phyloP scores from a whole-genome alignment of 2,329 filamentous ascomycete genomes.

The Corynespora cassiicola region DNA sequence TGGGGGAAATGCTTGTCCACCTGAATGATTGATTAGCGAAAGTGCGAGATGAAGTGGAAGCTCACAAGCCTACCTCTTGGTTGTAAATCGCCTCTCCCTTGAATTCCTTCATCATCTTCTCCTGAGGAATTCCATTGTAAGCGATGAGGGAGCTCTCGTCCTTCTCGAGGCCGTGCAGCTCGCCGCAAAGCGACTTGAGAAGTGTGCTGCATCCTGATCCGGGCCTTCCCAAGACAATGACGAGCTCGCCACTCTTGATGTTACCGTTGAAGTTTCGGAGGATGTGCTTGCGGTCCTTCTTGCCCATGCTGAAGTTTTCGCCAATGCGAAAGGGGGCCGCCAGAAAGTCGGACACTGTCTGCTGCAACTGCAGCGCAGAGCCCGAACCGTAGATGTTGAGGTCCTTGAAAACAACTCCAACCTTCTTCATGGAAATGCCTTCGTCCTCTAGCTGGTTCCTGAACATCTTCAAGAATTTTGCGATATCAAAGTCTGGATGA shows the following conservation, averaged over 20 bases:
- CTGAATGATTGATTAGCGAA: conserved; percentile 6
- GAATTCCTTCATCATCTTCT: conserved; percentile 55
- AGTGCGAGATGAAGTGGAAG: background rate
- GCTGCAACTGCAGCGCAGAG: conserved; percentile 70
- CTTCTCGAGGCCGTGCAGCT: conserved; percentile 64
- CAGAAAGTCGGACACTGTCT: conserved; percentile 68
- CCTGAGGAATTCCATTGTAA: conserved; percentile 63
- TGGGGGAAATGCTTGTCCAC: conserved; percentile 63
- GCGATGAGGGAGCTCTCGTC: conserved; percentile 61
- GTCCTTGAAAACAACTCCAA: conserved; percentile 69
- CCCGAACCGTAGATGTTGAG: conserved; percentile 72
- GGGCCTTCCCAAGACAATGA: conserved; percentile 55
- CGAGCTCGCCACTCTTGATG: conserved; percentile 57
- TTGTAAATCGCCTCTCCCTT: conserved; percentile 55
- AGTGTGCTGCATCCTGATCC: conserved; percentile 70
- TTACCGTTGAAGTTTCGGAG: conserved; percentile 61
- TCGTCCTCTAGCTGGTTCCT: conserved; percentile 61
- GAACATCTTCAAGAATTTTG: conserved; percentile 59
- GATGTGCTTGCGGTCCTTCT: conserved; percentile 61
- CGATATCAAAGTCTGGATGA: conserved; percentile 59
- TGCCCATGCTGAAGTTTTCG: conserved; percentile 59
- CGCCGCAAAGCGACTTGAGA: conserved; percentile 67
- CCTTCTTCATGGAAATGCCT: conserved; percentile 59
- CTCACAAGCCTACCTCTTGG: conserved; percentile 37
- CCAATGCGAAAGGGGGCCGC: conserved; percentile 63